Evolutionary conservation across 2,329 filamentous ascomycete species (phyloP).

Genomic region (Pezicula radicicola): DNA sequence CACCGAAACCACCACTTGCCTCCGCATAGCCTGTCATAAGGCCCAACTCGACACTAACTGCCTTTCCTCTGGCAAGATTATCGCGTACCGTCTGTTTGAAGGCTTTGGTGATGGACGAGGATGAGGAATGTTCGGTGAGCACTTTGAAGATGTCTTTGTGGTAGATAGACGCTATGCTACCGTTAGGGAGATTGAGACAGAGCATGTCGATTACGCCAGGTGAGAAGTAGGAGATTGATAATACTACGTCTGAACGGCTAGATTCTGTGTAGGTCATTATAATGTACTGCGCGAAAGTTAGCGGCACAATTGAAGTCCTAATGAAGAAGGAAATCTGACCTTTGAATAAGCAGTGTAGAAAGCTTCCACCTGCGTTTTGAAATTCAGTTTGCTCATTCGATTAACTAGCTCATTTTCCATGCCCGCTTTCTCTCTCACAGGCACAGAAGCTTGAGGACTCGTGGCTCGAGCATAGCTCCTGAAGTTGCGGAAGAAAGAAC

Average conservation of each 20-base stretch:
- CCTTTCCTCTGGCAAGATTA: conserved; percentile 15
- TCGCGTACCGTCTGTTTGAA: conserved; percentile 43
- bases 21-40: conserved; percentile 21
- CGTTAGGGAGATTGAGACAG: conserved; percentile 33
- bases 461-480: conserved; percentile 15
- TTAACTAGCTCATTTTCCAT: conserved; percentile 38
- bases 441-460: not conserved
- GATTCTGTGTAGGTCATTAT: conserved; percentile 30
- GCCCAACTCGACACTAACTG: conserved; percentile 26
- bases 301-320: not conserved
- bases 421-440: conserved; percentile 27
- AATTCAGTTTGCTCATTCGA: conserved; percentile 30
- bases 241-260: conserved; percentile 6
- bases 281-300: conserved; percentile 30
- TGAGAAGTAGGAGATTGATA: conserved; percentile 46
- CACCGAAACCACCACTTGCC: conserved; percentile 15
- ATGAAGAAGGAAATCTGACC: conserved; percentile 16
- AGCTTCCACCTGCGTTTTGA: conserved; percentile 34
- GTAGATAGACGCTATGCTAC: conserved; percentile 32
- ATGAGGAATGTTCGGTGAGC: conserved; percentile 38
- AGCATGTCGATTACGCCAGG: conserved; percentile 45
- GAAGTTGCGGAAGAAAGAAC: conserved; percentile 24
- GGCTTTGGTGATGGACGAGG: conserved; percentile 30
- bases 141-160: conserved; percentile 53
- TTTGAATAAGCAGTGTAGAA: conserved; percentile 43